Conservation (phyloP, 2,329 filamentous ascomycete genomes). For the Penicillium sp. region DNA sequence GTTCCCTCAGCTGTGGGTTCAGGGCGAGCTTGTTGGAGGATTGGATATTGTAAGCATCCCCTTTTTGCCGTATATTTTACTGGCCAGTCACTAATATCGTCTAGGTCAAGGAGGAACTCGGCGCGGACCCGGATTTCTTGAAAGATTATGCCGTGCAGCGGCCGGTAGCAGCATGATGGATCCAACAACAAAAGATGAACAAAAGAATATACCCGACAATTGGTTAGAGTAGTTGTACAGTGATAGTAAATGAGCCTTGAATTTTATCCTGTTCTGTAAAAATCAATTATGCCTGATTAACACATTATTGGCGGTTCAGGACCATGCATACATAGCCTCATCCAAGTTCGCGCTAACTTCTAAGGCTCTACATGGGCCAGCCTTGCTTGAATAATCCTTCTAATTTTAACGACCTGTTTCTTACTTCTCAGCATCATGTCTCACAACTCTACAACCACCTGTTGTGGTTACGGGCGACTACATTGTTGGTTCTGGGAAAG, state of each 20-base stretch:
- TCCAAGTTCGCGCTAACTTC: no score
- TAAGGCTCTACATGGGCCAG: no score
- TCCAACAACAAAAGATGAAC: background rate
- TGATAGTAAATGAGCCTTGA: slow-evolving; percentile 1
- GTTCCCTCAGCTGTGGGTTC: slow-evolving; percentile 90
- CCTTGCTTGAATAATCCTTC: no score
- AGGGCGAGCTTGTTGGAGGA: slow-evolving; percentile 85
- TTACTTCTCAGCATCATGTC: no score
- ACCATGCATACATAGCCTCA: no score
- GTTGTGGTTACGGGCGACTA: no score
- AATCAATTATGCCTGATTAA: no score
- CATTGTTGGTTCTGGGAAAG: no score
- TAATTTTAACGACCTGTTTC: no score
- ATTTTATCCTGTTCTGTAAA: no score
- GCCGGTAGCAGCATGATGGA: slow-evolving; percentile 12
- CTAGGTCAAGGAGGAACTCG: slow-evolving; percentile 89
- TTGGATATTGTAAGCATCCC: slow-evolving; percentile 79
- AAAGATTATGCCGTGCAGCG: slow-evolving; percentile 60
- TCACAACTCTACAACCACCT: no score
- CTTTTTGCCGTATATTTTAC: slow-evolving; percentile 20
- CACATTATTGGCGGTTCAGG: no score
- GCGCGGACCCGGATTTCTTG: slow-evolving; percentile 78
- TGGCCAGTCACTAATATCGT: slow-evolving; percentile 14
- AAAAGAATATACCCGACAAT: slow-evolving; percentile 9
- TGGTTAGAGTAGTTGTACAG: background rate